Conservation (phyloP, 2,329 filamentous ascomycete genomes). For the Talaromyces sp. region DNA sequence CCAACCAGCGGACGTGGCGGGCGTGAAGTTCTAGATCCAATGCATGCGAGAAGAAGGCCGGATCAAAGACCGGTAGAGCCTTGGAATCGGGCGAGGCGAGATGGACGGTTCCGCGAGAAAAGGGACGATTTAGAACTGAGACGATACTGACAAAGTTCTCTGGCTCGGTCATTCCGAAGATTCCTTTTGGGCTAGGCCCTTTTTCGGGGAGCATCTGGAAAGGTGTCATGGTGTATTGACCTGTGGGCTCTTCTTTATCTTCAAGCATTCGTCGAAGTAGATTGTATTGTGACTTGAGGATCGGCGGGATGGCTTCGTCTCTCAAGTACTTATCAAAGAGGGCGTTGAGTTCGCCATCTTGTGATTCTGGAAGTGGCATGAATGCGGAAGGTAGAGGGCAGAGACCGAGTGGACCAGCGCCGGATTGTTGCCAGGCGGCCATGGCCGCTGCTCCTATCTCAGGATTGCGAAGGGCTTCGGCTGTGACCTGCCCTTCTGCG, state of each 20-base stretch:
- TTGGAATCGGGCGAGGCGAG: constrained; percentile 39
- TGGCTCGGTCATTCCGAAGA: constrained; percentile 21
- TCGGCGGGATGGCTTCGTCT: not conserved
- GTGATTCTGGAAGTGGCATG: constrained; percentile 9
- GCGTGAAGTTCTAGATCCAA: constrained; percentile 38
- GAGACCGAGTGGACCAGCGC: constrained; percentile 12
- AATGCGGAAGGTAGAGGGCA: constrained; percentile 10
- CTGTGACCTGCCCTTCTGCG: not conserved
- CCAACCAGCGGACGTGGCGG: not conserved
- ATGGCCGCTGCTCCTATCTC: constrained; percentile 1
- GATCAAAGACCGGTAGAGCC: constrained; percentile 43
- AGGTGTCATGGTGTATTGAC: not conserved
- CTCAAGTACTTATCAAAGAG: not conserved
- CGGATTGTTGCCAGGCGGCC: constrained; percentile 16
- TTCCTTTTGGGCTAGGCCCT: not conserved
- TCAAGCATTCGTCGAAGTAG: not conserved
- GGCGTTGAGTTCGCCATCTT: not conserved
- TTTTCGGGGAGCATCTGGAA: not conserved
- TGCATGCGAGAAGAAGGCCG: constrained; percentile 46
- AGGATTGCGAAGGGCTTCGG: not conserved
- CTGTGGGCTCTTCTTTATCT: not conserved
- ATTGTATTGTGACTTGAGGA: not conserved
- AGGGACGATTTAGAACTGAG: constrained; percentile 30
- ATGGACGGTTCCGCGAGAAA: constrained; percentile 39
- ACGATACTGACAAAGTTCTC: constrained; percentile 31